These are phyloP conservation scores for Cercophora samala DNA, from an alignment of 495 filamentous ascomycete genomes.

Conservation along the genomic window DNA sequence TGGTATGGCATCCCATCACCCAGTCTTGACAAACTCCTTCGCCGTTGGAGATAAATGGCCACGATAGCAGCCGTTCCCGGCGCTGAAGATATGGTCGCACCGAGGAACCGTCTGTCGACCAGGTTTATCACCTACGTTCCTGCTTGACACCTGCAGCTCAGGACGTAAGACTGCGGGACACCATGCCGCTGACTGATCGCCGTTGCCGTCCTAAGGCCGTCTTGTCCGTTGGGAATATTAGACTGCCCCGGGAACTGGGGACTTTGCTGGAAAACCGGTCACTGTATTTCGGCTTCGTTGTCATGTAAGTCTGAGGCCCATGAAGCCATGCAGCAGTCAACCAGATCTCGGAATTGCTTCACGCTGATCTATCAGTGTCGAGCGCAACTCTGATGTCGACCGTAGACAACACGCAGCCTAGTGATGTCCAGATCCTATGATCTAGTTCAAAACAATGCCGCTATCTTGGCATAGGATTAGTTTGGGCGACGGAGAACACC, in stretches of 20 bases:
- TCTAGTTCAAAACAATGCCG: conserved; percentile 30
- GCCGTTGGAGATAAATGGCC: conserved; percentile 35
- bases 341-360: neutral
- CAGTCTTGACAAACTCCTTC: conserved; percentile 13
- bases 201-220: conserved; percentile 17
- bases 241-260: conserved; percentile 3
- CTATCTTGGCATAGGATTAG: conserved; percentile 27
- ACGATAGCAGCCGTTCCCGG: conserved; percentile 17
- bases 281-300: neutral
- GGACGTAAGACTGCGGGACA: conserved; percentile 7
- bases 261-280: conserved; percentile 5
- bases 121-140: conserved; percentile 32
- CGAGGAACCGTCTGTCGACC: conserved; percentile 26
- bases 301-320: conserved; percentile 2
- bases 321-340: neutral
- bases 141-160: conserved; percentile 31
- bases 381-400: neutral
- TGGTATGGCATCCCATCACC: conserved; percentile 23
- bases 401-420: neutral
- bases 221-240: conserved; percentile 10
- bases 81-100: conserved; percentile 24
- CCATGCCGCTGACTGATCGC: conserved; percentile 22
- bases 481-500: conserved; percentile 15
- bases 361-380: neutral
- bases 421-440: conserved; percentile 12